phyloP scores from a whole-genome alignment of 169 alveolate species.

The Cryptosporidium sp. region DNA sequence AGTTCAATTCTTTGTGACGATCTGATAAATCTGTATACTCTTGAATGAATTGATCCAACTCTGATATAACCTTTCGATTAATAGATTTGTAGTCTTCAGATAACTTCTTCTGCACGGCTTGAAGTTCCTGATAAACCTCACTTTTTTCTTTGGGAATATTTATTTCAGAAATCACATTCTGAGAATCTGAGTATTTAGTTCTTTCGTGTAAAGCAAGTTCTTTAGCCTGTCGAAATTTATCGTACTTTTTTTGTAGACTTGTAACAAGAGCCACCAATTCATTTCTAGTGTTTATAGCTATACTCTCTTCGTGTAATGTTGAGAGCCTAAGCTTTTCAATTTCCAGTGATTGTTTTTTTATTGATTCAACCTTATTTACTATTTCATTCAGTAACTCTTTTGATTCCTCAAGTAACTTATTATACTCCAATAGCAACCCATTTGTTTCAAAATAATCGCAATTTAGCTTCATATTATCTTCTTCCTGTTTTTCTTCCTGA shows the following conservation, averaged over 20 bases:
- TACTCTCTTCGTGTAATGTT: background rate
- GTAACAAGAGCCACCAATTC: constrained; percentile 7
- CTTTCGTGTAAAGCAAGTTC: constrained; percentile 33
- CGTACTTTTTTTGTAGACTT: constrained; percentile 25
- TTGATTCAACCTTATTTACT: constrained; percentile 9
- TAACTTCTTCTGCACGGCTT: constrained; percentile 14
- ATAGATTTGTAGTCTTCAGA: constrained; percentile 22
- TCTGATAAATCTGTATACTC: constrained; percentile 71
- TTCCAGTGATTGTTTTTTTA: background rate
- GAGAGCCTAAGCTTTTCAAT: background rate
- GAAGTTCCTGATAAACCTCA: constrained; percentile 32
- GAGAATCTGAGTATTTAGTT: background rate
- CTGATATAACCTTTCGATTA: constrained; percentile 50
- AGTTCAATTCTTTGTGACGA: constrained; percentile 45
- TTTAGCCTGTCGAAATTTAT: constrained; percentile 23
- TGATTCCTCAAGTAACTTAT: background rate
- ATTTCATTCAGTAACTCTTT: constrained; percentile 10
- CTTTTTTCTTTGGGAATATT: constrained; percentile 23
- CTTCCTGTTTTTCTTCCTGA: constrained; percentile 50
- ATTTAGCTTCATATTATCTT: background rate
- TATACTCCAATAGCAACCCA: constrained; percentile 2
- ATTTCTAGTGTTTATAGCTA: background rate
- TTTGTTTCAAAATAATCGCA: background rate
- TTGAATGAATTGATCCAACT: constrained; percentile 62
- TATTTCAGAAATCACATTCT: background rate